Evolutionary conservation across 768 basidiomycete species (phyloP).

Genomic region (Rhodotorula taiwanensis): DNA sequence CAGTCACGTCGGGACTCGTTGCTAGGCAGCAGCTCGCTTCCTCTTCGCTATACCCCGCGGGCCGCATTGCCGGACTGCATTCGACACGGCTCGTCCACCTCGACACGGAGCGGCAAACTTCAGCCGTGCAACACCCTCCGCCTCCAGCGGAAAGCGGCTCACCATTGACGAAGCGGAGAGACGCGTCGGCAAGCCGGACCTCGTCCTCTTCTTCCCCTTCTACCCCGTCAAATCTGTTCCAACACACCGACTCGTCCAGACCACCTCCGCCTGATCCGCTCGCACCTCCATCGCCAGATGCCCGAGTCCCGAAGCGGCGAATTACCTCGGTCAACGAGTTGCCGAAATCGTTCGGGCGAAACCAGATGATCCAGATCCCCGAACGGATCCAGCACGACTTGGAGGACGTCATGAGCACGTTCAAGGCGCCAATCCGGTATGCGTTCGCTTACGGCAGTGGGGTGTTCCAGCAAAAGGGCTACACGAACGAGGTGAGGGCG

Average conservation of each 20-base stretch:
- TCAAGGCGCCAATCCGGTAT: conserved; percentile 87
- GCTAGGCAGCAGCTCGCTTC: too few species aligned
- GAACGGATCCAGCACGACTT: conserved; percentile 45
- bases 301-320: not conserved
- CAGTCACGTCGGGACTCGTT: not conserved
- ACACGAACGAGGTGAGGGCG: conserved; percentile 45
- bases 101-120: not conserved
- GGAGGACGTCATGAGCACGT: conserved; percentile 68
- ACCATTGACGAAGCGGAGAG: too few species aligned
- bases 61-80: not conserved
- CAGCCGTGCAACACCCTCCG: too few species aligned
- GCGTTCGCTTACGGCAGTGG: conserved; percentile 97
- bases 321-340: conserved; percentile 32
- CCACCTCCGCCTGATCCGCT: conserved; percentile 7
- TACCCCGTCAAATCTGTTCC: not conserved
- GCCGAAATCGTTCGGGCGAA: conserved; percentile 28
- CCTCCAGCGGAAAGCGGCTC: too few species aligned
- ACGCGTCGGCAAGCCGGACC: not conserved
- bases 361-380: conserved; percentile 33
- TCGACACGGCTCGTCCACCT: not conserved
- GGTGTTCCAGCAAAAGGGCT: conserved; percentile 87
- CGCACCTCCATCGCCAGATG: conserved; percentile 10
- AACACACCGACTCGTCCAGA: not conserved
- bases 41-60: too few species aligned
- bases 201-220: not conserved